A percentile compares a stretch with the other conserved stretches of the same genome.
Evolutionary conservation across 352 stramenopile species (phyloP).

Genomic region (Phytophthora boehmeriae): DNA sequence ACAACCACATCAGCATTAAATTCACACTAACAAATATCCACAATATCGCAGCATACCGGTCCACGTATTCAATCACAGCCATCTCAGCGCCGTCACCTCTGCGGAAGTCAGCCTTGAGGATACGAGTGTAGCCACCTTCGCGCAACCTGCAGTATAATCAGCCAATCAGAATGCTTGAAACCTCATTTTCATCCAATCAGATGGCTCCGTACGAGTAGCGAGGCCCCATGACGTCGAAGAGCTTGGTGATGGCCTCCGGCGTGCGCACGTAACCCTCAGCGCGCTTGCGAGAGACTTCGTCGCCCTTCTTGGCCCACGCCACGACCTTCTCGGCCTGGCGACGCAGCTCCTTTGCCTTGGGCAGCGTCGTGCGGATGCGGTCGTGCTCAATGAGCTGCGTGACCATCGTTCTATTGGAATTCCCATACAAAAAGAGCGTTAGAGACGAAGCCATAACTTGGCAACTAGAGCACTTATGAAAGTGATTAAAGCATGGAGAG

Average conservation of each 20-base stretch:
- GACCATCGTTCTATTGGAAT: slow-evolving; percentile 89
- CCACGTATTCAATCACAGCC: slow-evolving; percentile 98
- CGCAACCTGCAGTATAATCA: slow-evolving; percentile 37
- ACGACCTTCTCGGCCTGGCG: slow-evolving; percentile 95
- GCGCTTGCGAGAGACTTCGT: slow-evolving; percentile 84
- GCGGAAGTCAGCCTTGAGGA: slow-evolving; percentile 94
- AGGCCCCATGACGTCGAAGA: slow-evolving; percentile 96
- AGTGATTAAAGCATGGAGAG: neutral
- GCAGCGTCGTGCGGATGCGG: slow-evolving; percentile 96
- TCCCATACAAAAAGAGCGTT: slow-evolving; percentile 1
- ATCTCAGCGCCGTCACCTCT: slow-evolving; percentile 96
- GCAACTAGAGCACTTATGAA: slow-evolving; percentile 1
- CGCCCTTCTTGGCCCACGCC: slow-evolving; percentile 92
- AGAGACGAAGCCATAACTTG: slow-evolving; percentile 5
- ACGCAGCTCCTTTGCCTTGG: slow-evolving; percentile 96
- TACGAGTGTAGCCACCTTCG: slow-evolving; percentile 95
- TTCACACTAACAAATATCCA: neutral
- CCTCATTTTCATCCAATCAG: neutral
- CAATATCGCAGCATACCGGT: slow-evolving; percentile 58
- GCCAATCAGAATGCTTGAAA: too few species aligned
- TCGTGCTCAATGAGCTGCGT: slow-evolving; percentile 98
- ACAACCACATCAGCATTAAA: slow-evolving; percentile 6
- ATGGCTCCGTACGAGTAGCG: slow-evolving; percentile 90
- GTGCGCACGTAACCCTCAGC: slow-evolving; percentile 90
- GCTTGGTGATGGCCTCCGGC: slow-evolving; percentile 92